Evolutionary conservation across 1,284 basidiomycete species (phyloP), one percentile per base, ranked within the genome.

Genomic region (Fomitiporia mediterranea): DNA sequence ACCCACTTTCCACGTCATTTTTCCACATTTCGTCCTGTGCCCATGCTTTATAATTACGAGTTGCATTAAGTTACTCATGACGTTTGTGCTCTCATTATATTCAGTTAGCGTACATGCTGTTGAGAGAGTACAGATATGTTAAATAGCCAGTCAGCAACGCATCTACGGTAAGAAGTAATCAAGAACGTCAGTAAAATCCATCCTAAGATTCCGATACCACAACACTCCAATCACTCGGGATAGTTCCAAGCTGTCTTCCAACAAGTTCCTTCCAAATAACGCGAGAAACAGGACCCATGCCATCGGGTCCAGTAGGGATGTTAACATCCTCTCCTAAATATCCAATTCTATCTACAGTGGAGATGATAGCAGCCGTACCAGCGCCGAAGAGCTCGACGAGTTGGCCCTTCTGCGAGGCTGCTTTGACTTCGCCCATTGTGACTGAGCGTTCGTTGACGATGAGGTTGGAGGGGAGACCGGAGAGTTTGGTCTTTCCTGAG

Each of bases 341-440:
- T 7, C 94, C 94, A 66, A 95, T 91, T 65, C 75, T 83, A 68
- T 91, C 81, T 7, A 94, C 88, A 2, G 91, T 84, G 53, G 84
- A 86, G 62, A 94, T 86, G 43, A 94, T 83, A 15, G 91, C 94
- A 0, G 94, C 94, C 1, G 94, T 99, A 17, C 94, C 90, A 19
- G 90, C 78, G 50, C 96, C 97, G 67, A 99, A 99, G 61, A 98
- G 82, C 72, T 99, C 96, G 23, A 92, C 77, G 32, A 99, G 79
- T 13, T 73, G 76, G 8, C 93, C 91, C 15, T 80, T 70, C 60
- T 82, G 68, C 30, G 83, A 80, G 2, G 92, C 91, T 34, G 81
- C 77, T 62, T 88, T 82, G 42, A 99, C 77, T 70, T 99, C 96
- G 47, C 74, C 74, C 93, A 99, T 99, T 39, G 84, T 87, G 56